phyloP scores from a whole-genome alignment of 768 basidiomycete species.

The Phlegmacium glaucopus region DNA sequence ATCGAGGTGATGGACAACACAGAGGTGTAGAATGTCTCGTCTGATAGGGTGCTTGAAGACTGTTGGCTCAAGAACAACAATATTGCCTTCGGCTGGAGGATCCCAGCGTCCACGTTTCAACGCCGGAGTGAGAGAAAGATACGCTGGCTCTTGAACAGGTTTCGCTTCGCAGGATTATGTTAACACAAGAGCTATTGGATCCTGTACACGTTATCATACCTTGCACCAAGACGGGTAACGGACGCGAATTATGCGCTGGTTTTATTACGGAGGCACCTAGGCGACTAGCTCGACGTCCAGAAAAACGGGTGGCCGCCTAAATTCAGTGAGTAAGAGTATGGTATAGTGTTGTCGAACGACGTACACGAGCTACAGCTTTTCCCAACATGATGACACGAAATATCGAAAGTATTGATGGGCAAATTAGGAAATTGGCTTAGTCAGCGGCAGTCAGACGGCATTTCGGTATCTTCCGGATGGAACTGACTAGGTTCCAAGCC shows the following conservation, averaged over 20 bases:
- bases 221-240: constrained; percentile 11
- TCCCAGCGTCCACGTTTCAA: constrained; percentile 42
- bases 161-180: constrained; percentile 7
- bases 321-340: background rate
- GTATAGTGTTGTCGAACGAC: background rate
- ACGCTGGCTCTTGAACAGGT: constrained; percentile 41
- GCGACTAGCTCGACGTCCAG: constrained; percentile 10
- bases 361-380: constrained; percentile 19
- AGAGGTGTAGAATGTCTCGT: constrained; percentile 89
- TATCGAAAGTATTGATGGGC: constrained; percentile 7
- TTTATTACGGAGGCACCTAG: constrained; percentile 9
- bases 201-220: constrained; percentile 11
- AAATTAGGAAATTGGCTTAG: constrained; percentile 24
- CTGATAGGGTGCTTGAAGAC: constrained; percentile 90
- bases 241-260: constrained; percentile 20
- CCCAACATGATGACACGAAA: constrained; percentile 20
- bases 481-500: constrained; percentile 45
- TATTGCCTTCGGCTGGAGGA: constrained; percentile 35
- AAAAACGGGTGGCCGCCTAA: constrained; percentile 16
- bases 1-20: constrained; percentile 85
- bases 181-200: background rate
- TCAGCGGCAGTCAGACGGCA: constrained; percentile 20
- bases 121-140: constrained; percentile 59
- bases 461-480: constrained; percentile 15
- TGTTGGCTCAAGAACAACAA: constrained; percentile 69